phyloP scores from a whole-genome alignment of 2,329 filamentous ascomycete genomes.

The Aureobasidium sp. region DNA sequence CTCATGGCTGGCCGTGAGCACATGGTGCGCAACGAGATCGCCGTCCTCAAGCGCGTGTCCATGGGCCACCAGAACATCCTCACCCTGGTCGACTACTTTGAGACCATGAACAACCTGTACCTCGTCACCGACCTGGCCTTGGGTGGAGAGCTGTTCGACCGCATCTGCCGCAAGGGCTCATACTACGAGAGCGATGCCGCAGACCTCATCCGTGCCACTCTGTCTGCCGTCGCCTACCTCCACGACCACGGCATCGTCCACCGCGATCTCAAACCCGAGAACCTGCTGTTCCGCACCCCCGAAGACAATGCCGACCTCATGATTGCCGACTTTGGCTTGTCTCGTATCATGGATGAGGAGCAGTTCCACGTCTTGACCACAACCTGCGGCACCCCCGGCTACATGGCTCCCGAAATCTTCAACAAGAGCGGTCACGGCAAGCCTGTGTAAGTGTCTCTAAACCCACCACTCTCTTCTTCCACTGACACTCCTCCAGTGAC shows the following conservation, averaged over 20 bases:
- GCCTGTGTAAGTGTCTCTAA: slow-evolving; percentile 55
- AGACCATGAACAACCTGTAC: slow-evolving; percentile 99
- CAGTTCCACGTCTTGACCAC: slow-evolving; percentile 97
- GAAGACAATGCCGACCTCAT: slow-evolving; percentile 96
- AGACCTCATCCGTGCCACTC: slow-evolving; percentile 85
- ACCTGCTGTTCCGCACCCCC: slow-evolving; percentile 89
- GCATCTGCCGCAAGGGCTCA: slow-evolving; percentile 95
- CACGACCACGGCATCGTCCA: slow-evolving; percentile 99
- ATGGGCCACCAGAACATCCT: slow-evolving; percentile 99
- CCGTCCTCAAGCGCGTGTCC: slow-evolving; percentile 93
- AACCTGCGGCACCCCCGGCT: slow-evolving; percentile 93
- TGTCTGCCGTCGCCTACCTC: slow-evolving; percentile 96
- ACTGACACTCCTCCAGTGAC: slow-evolving; percentile 48
- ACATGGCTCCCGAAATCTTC: slow-evolving; percentile 99
- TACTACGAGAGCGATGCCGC: slow-evolving; percentile 98
- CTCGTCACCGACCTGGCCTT: slow-evolving; percentile 94
- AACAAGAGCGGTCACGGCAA: slow-evolving; percentile 98
- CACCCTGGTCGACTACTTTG: slow-evolving; percentile 97
- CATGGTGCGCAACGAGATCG: slow-evolving; percentile 99
- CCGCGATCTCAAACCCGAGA: slow-evolving; percentile 95
- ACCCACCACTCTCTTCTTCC: too few species aligned
- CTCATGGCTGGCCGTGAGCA: slow-evolving; percentile 96
- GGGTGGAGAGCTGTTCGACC: slow-evolving; percentile 94
- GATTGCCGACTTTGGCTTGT: slow-evolving; percentile 94
- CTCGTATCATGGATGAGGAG: slow-evolving; percentile 97